Conservation (phyloP, 441 rosid genomes). For the Flueggea neowawraea region DNA sequence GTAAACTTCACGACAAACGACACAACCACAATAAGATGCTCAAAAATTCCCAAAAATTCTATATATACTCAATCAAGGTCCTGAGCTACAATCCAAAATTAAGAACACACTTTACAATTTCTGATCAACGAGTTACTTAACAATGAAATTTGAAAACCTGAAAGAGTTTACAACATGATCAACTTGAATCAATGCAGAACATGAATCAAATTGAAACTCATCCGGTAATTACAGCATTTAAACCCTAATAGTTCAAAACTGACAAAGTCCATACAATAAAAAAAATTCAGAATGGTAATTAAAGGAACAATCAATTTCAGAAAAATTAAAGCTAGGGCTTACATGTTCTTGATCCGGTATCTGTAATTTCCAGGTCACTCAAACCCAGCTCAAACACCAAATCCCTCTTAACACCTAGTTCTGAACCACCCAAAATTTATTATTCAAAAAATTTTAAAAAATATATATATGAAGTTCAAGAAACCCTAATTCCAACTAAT, state of each 20-base stretch:
- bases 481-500: neutral
- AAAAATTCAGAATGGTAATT: neutral
- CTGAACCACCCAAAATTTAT: conserved; percentile 8
- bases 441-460: neutral
- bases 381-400: conserved; percentile 43
- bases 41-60: too few relatives aligned
- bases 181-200: neutral
- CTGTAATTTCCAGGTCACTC: conserved; percentile 33
- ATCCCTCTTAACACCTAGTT: conserved; percentile 25
- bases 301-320: conserved; percentile 6
- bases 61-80: too few relatives aligned
- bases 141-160: neutral
- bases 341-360: conserved; percentile 48
- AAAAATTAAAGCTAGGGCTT: conserved; percentile 25
- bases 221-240: conserved; percentile 7
- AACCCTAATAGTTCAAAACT: neutral
- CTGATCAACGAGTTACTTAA: neutral
- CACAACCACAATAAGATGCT: too few relatives aligned
- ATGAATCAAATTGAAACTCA: conserved; percentile 8
- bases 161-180: neutral
- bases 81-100: too few relatives aligned
- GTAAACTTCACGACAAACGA: too few relatives aligned
- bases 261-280: neutral
- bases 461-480: neutral
- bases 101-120: too few relatives aligned